These are phyloP conservation scores for Thyridium curvatum DNA, from an alignment of 2,329 filamentous ascomycete species.

Conservation along the genomic window DNA sequence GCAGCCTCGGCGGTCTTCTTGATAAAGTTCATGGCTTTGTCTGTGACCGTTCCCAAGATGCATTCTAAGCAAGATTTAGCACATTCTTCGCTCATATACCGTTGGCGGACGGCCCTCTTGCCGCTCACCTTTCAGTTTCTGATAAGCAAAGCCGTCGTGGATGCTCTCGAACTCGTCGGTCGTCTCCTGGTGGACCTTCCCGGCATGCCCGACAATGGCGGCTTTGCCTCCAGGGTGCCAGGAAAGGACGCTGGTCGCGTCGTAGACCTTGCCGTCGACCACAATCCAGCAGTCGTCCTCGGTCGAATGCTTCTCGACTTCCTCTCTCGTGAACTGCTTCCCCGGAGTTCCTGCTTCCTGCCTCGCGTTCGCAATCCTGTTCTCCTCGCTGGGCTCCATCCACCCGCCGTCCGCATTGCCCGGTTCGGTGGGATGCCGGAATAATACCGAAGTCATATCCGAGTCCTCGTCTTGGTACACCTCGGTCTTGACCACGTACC, in stretches of 20 bases:
- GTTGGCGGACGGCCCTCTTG: neutral
- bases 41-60: slow-evolving; percentile 38
- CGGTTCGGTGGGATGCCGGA: slow-evolving; percentile 39
- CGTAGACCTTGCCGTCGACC: slow-evolving; percentile 62
- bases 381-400: slow-evolving; percentile 41
- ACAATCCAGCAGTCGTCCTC: slow-evolving; percentile 58
- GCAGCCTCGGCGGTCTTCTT: slow-evolving; percentile 32
- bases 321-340: slow-evolving; percentile 6
- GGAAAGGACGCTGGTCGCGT: slow-evolving; percentile 48
- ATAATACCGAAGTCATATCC: slow-evolving; percentile 26
- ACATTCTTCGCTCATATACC: neutral
- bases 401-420: slow-evolving; percentile 37
- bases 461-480: slow-evolving; percentile 22
- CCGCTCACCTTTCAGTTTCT: slow-evolving; percentile 35
- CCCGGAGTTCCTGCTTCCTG: slow-evolving; percentile 32
- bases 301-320: slow-evolving; percentile 41
- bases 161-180: slow-evolving; percentile 42
- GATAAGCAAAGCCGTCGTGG: slow-evolving; percentile 42
- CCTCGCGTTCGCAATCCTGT: slow-evolving; percentile 34
- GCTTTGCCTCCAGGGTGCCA: slow-evolving; percentile 45
- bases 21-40: slow-evolving; percentile 40
- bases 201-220: slow-evolving; percentile 41
- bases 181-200: slow-evolving; percentile 40
- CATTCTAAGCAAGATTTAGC: slow-evolving; percentile 31
- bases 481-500: slow-evolving; percentile 36